phyloP scores from a whole-genome alignment of 306 rosid species.

The Pyrus betulifolia region DNA sequence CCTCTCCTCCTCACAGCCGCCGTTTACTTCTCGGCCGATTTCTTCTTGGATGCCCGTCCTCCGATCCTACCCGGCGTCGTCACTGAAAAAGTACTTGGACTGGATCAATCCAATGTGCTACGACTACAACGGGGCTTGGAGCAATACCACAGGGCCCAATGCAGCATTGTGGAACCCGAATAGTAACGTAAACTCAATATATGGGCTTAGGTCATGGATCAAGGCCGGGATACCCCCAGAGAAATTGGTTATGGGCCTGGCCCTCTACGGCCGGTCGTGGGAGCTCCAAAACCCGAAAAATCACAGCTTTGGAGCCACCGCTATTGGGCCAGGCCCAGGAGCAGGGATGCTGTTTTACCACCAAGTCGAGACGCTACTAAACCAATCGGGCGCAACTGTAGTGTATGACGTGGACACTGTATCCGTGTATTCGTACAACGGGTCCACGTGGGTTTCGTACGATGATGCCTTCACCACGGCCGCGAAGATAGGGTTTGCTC shows the following conservation, averaged over 20 bases:
- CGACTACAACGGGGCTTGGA: slow-evolving; percentile 53
- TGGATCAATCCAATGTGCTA: slow-evolving; percentile 62
- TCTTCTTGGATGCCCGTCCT: slow-evolving; percentile 2
- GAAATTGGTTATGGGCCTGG: slow-evolving; percentile 58
- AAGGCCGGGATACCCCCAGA: slow-evolving; percentile 23
- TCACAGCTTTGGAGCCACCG: slow-evolving; percentile 33
- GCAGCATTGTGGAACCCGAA: slow-evolving; percentile 43
- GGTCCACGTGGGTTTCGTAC: slow-evolving; percentile 45
- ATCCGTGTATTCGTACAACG: slow-evolving; percentile 25
- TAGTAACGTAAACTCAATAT: slow-evolving; percentile 17
- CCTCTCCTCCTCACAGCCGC: slow-evolving; percentile 60
- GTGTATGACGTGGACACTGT: slow-evolving; percentile 30
- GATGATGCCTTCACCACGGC: slow-evolving; percentile 33
- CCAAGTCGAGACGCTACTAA: slow-evolving; percentile 14
- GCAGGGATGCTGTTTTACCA: slow-evolving; percentile 21
- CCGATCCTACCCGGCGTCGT: slow-evolving; percentile 34
- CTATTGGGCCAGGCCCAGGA: slow-evolving; percentile 50
- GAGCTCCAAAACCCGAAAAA: slow-evolving; percentile 27
- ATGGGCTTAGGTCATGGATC: slow-evolving; percentile 65
- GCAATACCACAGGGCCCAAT: slow-evolving; percentile 34
- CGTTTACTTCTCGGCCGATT: slow-evolving; percentile 48
- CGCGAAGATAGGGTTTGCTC: slow-evolving; percentile 52
- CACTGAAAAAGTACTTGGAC: slow-evolving; percentile 37
- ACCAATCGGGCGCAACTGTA: neutral
- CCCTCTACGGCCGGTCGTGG: slow-evolving; percentile 63